Percentiles rank a stretch among this genome's conserved stretches.
Conservation (phyloP, 2,329 filamentous ascomycete species). For the Akanthomyces dipterigenus region DNA sequence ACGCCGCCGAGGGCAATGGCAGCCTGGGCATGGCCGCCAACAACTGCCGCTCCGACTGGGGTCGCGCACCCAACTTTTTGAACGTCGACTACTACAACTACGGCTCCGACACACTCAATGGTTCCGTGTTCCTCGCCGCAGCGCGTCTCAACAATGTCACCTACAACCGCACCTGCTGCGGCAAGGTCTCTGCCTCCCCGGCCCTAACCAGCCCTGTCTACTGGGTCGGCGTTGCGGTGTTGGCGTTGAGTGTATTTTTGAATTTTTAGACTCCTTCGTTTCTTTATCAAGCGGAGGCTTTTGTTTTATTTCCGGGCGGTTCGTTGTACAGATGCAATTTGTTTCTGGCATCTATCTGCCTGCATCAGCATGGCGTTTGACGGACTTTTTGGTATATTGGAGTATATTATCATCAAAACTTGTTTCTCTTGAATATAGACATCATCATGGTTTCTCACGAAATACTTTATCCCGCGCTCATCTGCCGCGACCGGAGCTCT, state of each 20-base stretch:
- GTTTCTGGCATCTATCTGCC: not conserved
- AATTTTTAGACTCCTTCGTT: not conserved
- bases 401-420: not conserved
- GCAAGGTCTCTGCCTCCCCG: slow-evolving; percentile 29
- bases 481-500: too few relatives aligned
- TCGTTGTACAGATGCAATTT: not conserved
- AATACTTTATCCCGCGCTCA: not conserved
- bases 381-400: not conserved
- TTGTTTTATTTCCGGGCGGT: not conserved
- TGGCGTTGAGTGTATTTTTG: slow-evolving; percentile 17
- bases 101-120: slow-evolving; percentile 45
- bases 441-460: not conserved
- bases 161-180: slow-evolving; percentile 54
- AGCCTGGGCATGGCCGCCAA: slow-evolving; percentile 58
- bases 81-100: slow-evolving; percentile 82
- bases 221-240: slow-evolving; percentile 14
- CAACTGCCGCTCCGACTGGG: slow-evolving; percentile 59
- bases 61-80: slow-evolving; percentile 65
- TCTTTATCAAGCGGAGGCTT: not conserved
- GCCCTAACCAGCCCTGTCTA: slow-evolving; percentile 12
- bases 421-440: not conserved
- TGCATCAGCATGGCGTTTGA: slow-evolving; percentile 7
- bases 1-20: slow-evolving; percentile 57
- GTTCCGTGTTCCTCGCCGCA: slow-evolving; percentile 71
- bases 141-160: slow-evolving; percentile 65